Base-by-base conservation (phyloP, 2,329 filamentous ascomycete genomes). In the Clonostachys chloroleuca region DNA sequence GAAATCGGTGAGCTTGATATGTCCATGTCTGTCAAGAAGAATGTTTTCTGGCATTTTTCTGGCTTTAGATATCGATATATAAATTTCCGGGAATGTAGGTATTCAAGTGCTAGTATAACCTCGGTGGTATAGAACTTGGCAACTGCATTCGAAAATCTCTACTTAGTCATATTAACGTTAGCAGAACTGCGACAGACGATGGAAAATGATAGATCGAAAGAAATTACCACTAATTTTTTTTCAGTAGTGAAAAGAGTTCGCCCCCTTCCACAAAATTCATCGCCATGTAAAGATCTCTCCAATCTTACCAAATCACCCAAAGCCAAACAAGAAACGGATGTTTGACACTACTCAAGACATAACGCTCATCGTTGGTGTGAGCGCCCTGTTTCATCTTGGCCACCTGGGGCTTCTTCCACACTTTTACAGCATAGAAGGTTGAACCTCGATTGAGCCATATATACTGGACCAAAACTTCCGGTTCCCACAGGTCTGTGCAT, bases 331-430 rank as follows among this genome's bases (percentile, higher is more conserved):
- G 77, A 72, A 99, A 99, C 12, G 94, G 92, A 69, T 99, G 92
- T 68, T 96, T 95, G 66, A 97, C 94, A 66, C 95, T 88, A 65
- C 90, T 89, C 60, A 99, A 73, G 94, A 99, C 99, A 59, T 81
- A 84, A 55, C 94, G 81, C 74, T 99, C 94, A 69, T 99, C 94
- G 63, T 99, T 99, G 56, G 94, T 99, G 72, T 99, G 94, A 70
- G 99, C 94, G 51, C 99, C 91, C 70, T 99, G 94, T 81, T 99
- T 99, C 94, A 99, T 97, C 76, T 96, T 96, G 67, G 97, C 91
- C 46, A 99, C 92, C 72, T 99, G 94, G 43, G 86, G 86, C 79
- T 99, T 99, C 69, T 99, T 97, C 69, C 99, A 74, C 55, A 99
- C 94, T 74, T 99, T 99, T 70, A 99, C 86, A 42, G 94, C 94